Evolutionary conservation across 2,329 filamentous ascomycete genomes (phyloP).

Genomic region (Exophiala dermatitidis): DNA sequence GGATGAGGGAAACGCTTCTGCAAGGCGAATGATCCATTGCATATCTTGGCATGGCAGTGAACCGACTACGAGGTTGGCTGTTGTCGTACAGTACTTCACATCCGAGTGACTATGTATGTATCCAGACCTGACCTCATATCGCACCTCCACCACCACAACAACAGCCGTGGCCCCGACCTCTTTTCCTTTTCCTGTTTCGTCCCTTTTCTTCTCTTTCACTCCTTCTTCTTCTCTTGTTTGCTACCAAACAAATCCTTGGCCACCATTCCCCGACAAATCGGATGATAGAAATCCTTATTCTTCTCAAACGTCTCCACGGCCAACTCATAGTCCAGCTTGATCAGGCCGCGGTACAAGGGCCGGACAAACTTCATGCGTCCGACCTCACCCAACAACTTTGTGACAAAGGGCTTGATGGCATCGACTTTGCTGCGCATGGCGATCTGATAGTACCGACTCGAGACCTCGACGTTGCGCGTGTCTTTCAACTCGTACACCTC

Average conservation of each 20-base stretch:
- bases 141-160: too few relatives aligned
- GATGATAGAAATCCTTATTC: slow-evolving; percentile 90
- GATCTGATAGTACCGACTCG: slow-evolving; percentile 70
- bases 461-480: slow-evolving; percentile 82
- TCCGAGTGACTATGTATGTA: too few relatives aligned
- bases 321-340: slow-evolving; percentile 64
- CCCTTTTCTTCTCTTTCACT: too few relatives aligned
- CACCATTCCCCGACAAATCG: slow-evolving; percentile 79
- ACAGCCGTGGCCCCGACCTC: background rate
- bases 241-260: slow-evolving; percentile 67
- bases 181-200: background rate
- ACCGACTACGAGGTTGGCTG: too few relatives aligned
- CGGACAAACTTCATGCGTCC: slow-evolving; percentile 97
- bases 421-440: slow-evolving; percentile 67
- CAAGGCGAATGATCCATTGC: too few relatives aligned
- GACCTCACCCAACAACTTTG: slow-evolving; percentile 69
- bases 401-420: slow-evolving; percentile 61
- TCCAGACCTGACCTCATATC: too few relatives aligned
- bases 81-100: too few relatives aligned
- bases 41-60: too few relatives aligned
- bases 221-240: slow-evolving; percentile 8
- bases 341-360: slow-evolving; percentile 66
- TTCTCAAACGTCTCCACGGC: slow-evolving; percentile 77
- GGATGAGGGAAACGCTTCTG: too few relatives aligned
- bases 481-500: slow-evolving; percentile 63